Base-by-base conservation (phyloP, 2,329 filamentous ascomycete species). In the Fusarium citri region DNA sequence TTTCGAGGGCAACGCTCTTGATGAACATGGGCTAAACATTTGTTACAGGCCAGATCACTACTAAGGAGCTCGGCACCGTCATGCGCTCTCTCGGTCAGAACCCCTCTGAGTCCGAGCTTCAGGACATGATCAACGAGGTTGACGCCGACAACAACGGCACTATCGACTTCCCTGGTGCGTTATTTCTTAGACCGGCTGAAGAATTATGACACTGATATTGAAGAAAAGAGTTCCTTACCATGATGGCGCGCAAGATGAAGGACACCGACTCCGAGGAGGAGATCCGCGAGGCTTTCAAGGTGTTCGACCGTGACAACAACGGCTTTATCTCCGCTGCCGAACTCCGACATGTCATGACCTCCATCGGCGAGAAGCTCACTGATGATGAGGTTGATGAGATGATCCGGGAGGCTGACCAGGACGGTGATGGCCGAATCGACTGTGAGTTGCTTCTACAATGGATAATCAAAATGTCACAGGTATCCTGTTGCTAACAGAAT, bases 231-330 rank as follows among this genome's bases (percentile, higher is more conserved):
- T 96, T 96, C 83, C 86, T 96, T 67, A 96, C 93, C 71, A 96
- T 96, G 93, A 96, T 96, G 93, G 93, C 93, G 65, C 89, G 93
- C 78, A 96, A 96, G 85, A 96, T 96, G 93, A 95, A 95, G 87
- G 93, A 95, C 77, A 96, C 93, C 74, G 93, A 96, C 79, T 95
- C 92, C 50, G 93, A 96, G 83, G 93, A 96, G 83, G 93, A 96
- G 81, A 96, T 96, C 75, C 89, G 93, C 76, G 93, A 95, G 81
- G 92, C 92, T 16, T 95, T 95, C 88, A 94, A 94, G 87, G 89
- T 92, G 59, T 96, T 96, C 77, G 93, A 96, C 80, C 92, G 93
- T 76, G 93, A 96, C 78, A 96, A 95, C 86, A 96, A 96, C 82
- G 93, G 93, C 58, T 96, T 94, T 83, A 96, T 96, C 81, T 96